Conservation (phyloP, 768 basidiomycete genomes). For the Fibroporia radiculosa region DNA sequence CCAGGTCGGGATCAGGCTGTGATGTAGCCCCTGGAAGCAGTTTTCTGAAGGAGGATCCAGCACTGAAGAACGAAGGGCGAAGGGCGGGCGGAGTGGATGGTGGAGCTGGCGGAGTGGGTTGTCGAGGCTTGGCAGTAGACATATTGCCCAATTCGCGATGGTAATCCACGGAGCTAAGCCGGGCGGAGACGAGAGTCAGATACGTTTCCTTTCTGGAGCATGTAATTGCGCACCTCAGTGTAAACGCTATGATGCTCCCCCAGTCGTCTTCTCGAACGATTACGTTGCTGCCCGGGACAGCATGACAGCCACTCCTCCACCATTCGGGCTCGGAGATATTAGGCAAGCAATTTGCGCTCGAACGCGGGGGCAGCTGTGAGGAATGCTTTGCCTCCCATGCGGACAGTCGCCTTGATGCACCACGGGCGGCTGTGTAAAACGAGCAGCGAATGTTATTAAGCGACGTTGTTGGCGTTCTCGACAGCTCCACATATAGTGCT, state of each 20-base stretch:
- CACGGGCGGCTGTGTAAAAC: constrained; percentile 45
- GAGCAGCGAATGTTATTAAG: constrained; percentile 58
- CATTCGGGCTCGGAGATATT: constrained; percentile 44
- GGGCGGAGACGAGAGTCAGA: background rate
- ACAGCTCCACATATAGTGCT: constrained; percentile 46
- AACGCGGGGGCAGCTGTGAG: constrained; percentile 20
- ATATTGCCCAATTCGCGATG: constrained; percentile 31
- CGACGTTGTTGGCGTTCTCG: constrained; percentile 33
- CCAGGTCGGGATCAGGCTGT: constrained; percentile 53
- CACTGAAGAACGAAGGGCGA: constrained; percentile 41
- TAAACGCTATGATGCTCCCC: constrained; percentile 76
- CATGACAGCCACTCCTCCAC: constrained; percentile 57
- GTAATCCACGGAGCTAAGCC: constrained; percentile 52
- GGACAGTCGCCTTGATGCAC: constrained; percentile 42
- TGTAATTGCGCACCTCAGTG: constrained; percentile 43
- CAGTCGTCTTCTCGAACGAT: constrained; percentile 65
- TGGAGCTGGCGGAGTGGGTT: constrained; percentile 11
- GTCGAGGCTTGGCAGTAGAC: constrained; percentile 5
- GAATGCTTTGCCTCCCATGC: constrained; percentile 66
- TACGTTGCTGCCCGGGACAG: constrained; percentile 57
- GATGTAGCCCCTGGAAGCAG: constrained; percentile 32
- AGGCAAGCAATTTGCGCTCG: constrained; percentile 2
- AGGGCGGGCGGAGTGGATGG: constrained; percentile 18
- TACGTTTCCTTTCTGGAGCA: background rate
- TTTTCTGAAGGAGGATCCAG: constrained; percentile 40